phyloP scores from a whole-genome alignment of 2,329 filamentous ascomycete species.

The Cytospora mali region DNA sequence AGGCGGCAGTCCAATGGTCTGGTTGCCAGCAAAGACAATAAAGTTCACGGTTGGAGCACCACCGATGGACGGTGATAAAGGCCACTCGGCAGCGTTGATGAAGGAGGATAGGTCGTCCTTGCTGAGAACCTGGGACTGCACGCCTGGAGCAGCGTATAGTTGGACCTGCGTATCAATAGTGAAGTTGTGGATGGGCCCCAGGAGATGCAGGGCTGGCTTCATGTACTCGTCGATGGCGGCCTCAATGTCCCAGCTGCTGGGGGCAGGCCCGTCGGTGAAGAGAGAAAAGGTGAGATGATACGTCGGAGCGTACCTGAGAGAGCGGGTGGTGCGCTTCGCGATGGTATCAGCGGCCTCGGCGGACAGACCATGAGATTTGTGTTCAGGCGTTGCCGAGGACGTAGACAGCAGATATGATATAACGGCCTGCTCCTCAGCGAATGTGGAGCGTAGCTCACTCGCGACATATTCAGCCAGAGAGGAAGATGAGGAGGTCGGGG shows the following conservation, averaged over 20 bases:
- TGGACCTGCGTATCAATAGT: slow-evolving; percentile 96
- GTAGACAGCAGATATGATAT: slow-evolving; percentile 74
- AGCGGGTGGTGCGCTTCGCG: slow-evolving; percentile 75
- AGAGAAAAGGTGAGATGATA: slow-evolving; percentile 97
- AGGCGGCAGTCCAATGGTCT: slow-evolving; percentile 59
- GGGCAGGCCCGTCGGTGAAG: slow-evolving; percentile 76
- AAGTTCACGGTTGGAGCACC: slow-evolving; percentile 95
- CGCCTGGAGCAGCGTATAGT: slow-evolving; percentile 78
- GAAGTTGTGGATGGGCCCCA: slow-evolving; percentile 88
- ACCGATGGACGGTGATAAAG: slow-evolving; percentile 89
- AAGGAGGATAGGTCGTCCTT: slow-evolving; percentile 91
- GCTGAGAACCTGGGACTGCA: slow-evolving; percentile 65
- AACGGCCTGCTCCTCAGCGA: slow-evolving; percentile 85
- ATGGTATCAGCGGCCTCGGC: slow-evolving; percentile 58
- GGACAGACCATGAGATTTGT: slow-evolving; percentile 49
- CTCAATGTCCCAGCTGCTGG: slow-evolving; percentile 91
- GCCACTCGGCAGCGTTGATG: slow-evolving; percentile 98
- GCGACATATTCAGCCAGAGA: slow-evolving; percentile 77
- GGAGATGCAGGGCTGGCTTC: slow-evolving; percentile 75
- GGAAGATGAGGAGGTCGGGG: slow-evolving; percentile 70
- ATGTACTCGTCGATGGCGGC: slow-evolving; percentile 79
- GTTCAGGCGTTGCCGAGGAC: slow-evolving; percentile 47
- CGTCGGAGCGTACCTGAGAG: slow-evolving; percentile 87
- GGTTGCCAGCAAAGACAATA: slow-evolving; percentile 83
- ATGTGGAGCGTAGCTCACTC: slow-evolving; percentile 73